phyloP scores from a whole-genome alignment of 768 basidiomycete genomes.

The Strobilomyces dryophilus region DNA sequence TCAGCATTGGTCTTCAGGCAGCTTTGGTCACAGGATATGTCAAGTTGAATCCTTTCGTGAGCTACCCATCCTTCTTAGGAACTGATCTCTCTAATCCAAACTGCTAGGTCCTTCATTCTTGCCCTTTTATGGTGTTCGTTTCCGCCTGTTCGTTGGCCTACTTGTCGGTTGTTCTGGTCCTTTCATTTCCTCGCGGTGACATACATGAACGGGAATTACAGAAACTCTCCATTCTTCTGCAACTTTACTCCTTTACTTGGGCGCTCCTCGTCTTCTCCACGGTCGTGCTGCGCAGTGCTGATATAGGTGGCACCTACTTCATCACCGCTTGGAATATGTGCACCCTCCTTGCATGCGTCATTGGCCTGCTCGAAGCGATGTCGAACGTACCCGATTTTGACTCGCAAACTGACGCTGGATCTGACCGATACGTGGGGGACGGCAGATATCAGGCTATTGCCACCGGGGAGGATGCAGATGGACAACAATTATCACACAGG shows the following conservation, averaged over 20 bases:
- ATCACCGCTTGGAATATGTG: conserved; percentile 51
- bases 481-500: conserved; percentile 13
- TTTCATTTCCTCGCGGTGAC: conserved; percentile 32
- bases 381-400: conserved; percentile 15
- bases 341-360: conserved; percentile 38
- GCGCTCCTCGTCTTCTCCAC: conserved; percentile 51
- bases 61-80: conserved; percentile 13
- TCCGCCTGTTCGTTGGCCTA: conserved; percentile 50
- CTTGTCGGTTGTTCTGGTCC: conserved; percentile 40
- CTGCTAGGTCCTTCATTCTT: conserved; percentile 58
- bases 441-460: conserved; percentile 26
- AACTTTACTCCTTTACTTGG: conserved; percentile 59
- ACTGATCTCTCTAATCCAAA: background rate
- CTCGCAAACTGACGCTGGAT: background rate
- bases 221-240: conserved; percentile 48
- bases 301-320: conserved; percentile 54
- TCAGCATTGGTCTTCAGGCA: conserved; percentile 43
- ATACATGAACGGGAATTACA: conserved; percentile 36
- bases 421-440: conserved; percentile 13
- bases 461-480: conserved; percentile 15
- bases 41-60: conserved; percentile 61
- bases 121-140: conserved; percentile 46
- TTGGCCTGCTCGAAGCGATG: conserved; percentile 37
- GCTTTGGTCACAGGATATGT: conserved; percentile 47
- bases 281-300: conserved; percentile 35